Base-by-base conservation (phyloP, 352 stramenopile species). In the Pythium apleroticum region DNA sequence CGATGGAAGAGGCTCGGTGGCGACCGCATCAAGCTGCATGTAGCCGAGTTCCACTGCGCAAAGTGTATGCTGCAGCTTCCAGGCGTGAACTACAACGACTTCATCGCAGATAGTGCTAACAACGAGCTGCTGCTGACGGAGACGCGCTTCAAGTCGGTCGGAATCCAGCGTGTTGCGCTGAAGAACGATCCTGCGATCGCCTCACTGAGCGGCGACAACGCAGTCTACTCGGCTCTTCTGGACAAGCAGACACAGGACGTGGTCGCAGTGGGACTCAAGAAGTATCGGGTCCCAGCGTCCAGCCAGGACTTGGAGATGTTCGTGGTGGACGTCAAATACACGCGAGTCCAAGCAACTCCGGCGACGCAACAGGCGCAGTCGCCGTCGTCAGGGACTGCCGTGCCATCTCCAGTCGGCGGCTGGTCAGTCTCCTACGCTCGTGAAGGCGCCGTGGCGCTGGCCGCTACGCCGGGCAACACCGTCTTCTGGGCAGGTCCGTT, bases 1-100 rank as follows among this genome's bases (percentile, higher is more conserved):
- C 81, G 81, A 1, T 93, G 84, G 84, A 70, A 70, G 1, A 52
- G 27, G 9, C 65, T 93, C 7, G 62, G 70, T 0, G 61, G 72
- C 31, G 68, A 75, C 52, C 56, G 67, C n/a, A 41, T 69, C 20
- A 27, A 25, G 19, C 37, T 37, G 3, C 55, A 68, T 20, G 53
- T 69, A 14, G 57, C 55, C 0, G 56, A 72, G 20, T 91, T 93
- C 45, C 73, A 77, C 56, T 93, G 81, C 56, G 77, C 82, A 10
- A 49, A 6, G 0, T 90, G 80, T 43, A 52, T 79, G 20, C 35
- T 74, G 1, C 54, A 59, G 2, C 27, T 67, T n/a, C 68, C 73
- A 4, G 62, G 84, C 12, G 66, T 73, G 17, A 73, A 76, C 41
- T 93, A 86, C 67, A 78, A 72, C 67, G 84, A 93, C 45, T 93